These are phyloP conservation scores for Teunomyces lycoperdinae DNA, from an alignment of 805 yeast species.

Conservation along the genomic window DNA sequence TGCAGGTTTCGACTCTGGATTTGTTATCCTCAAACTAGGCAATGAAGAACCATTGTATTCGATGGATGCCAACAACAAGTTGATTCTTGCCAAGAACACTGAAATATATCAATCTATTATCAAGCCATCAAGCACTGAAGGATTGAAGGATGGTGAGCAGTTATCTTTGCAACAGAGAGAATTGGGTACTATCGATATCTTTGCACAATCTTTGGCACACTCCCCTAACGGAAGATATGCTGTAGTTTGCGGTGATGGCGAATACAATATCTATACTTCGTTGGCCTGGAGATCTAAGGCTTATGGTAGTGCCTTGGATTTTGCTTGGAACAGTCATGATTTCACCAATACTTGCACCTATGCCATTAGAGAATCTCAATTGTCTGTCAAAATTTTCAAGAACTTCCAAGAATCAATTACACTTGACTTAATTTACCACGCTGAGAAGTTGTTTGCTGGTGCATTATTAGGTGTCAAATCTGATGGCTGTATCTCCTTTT, in stretches of 20 bases:
- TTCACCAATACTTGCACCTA: constrained; percentile 60
- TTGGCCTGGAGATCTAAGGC: constrained; percentile 97
- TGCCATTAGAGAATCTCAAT: constrained; percentile 73
- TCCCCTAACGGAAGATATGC: constrained; percentile 98
- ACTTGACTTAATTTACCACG: constrained; percentile 64
- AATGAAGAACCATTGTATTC: constrained; percentile 92
- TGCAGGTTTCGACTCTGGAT: constrained; percentile 93
- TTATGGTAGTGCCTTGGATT: constrained; percentile 85
- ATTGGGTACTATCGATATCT: constrained; percentile 89
- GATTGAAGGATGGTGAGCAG: constrained; percentile 75
- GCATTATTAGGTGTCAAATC: constrained; percentile 82
- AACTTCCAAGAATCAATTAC: constrained; percentile 79
- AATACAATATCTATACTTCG: constrained; percentile 92
- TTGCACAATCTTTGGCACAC: constrained; percentile 82
- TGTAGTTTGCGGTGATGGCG: constrained; percentile 97
- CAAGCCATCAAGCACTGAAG: constrained; percentile 60
- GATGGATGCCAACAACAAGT: constrained; percentile 89
- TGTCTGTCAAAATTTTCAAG: constrained; percentile 67
- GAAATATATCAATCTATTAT: constrained; percentile 85
- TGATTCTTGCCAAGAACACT: constrained; percentile 86
- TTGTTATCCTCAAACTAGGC: constrained; percentile 83
- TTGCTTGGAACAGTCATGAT: constrained; percentile 90
- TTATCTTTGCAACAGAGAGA: constrained; percentile 81
- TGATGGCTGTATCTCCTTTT: constrained; percentile 81
- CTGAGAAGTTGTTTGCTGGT: constrained; percentile 85